Conservation (phyloP, 2,329 filamentous ascomycete genomes). For the Juglanconis juglandina region DNA sequence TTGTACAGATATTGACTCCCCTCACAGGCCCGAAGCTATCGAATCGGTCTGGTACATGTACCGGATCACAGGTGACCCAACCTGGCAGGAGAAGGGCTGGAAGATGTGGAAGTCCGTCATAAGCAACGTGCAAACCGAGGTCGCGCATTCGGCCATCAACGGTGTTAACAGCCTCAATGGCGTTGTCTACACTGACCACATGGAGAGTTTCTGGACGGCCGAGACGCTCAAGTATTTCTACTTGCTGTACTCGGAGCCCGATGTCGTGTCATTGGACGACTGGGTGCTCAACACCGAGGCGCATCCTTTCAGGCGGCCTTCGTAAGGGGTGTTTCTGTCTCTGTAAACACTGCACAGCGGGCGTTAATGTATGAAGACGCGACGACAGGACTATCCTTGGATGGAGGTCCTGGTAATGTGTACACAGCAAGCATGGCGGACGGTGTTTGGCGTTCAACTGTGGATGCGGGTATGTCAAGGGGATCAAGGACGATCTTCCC, state of each 20-base stretch:
- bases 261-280: slow-evolving; percentile 64
- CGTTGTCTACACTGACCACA: slow-evolving; percentile 51
- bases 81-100: slow-evolving; percentile 81
- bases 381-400: no score
- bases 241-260: slow-evolving; percentile 68
- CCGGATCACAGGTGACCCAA: slow-evolving; percentile 75
- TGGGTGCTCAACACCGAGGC: slow-evolving; percentile 66
- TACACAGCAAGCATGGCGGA: background rate
- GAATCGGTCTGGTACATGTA: slow-evolving; percentile 89
- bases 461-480: no score
- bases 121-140: slow-evolving; percentile 60
- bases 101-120: slow-evolving; percentile 75
- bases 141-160: slow-evolving; percentile 67
- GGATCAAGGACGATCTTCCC: no score
- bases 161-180: slow-evolving; percentile 50
- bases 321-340: slow-evolving; percentile 13
- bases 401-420: no score
- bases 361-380: no score
- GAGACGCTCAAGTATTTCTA: slow-evolving; percentile 95
- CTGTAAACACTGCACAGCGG: no score
- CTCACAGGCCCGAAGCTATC: slow-evolving; percentile 71
- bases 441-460: background rate
- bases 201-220: slow-evolving; percentile 89
- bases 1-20: slow-evolving; percentile 18
- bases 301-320: slow-evolving; percentile 52